Base-by-base conservation (phyloP, 75 land plant species). In the Pinus albicaulis region DNA sequence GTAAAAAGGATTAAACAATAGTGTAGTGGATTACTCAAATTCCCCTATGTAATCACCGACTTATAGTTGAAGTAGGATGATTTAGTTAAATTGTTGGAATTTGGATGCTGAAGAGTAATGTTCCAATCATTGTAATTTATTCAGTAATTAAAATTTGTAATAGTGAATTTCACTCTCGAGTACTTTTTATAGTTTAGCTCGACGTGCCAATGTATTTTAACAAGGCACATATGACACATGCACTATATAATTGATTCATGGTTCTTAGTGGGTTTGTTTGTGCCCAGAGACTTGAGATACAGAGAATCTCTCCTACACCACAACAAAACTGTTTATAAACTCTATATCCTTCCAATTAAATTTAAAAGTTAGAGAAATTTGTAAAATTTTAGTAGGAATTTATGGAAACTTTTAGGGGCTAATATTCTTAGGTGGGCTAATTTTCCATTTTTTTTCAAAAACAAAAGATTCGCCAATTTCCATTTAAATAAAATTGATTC, bases 101-200 rank as follows among this genome's bases (percentile, higher is more conserved):
- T 91, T 10, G 91, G 93, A 71, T 91, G 93, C 87, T 89, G 82
- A 19, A 80, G 76, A 38, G 86, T 89, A 59, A 91, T 31, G 73
- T 83, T 91, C 93, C 93, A 91, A 55, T 84, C 72, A 14, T 80
- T 77, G 78, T 86, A 88, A 68, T 91, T 91, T 76, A 71, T 74
- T 28, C 77, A 25, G 73, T 90, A 79, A 56, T 89, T 89, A 73
- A 88, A 82, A 74, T 91, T 91, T 41, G 82, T 89, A 44, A 91
- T 74, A 71, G 91, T 80, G 72, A 91, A 48, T 80, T 91, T 91
- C 28, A 85, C 93, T 31, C 93, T 73, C 93, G 91, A 91, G 62
- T 91, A 86, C 13, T 81, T 75, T 79, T 82, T 64, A 77, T 91
- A 91, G 72, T 86, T 91, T 38, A 79, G 69, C 82, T 91, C 89